These are phyloP conservation scores for Escallonia rubra DNA, from an alignment of 129 eudicot species.

Conservation along the genomic window DNA sequence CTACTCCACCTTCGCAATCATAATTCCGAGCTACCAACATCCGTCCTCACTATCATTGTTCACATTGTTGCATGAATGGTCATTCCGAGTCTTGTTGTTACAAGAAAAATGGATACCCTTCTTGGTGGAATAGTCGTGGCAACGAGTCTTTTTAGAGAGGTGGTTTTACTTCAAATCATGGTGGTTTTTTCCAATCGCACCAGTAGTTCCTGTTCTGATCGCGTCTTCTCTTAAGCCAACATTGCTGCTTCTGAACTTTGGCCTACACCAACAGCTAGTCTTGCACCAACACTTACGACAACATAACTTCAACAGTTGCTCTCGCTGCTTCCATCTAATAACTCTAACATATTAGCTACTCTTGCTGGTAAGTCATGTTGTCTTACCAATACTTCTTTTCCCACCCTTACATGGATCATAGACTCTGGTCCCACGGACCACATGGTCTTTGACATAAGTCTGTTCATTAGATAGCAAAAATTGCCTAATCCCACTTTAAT, in stretches of 20 bases:
- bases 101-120: neutral
- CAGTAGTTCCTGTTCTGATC: neutral
- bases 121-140: neutral
- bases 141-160: neutral
- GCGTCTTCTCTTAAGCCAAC: neutral
- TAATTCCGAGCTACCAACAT: no score
- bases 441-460: neutral
- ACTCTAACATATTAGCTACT: neutral
- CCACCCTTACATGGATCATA: neutral
- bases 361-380: neutral
- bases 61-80: neutral
- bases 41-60: neutral
- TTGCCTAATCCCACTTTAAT: neutral
- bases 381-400: no score
- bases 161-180: neutral
- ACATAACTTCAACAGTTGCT: neutral
- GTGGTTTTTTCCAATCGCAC: neutral
- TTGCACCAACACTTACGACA: neutral
- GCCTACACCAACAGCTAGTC: neutral
- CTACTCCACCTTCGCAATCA: neutral
- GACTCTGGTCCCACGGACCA: neutral
- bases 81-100: neutral
- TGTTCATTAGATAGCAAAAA: no score
- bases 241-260: neutral
- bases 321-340: neutral